Evolutionary conservation across 257 asterid genomes (phyloP), one percentile per base, ranked within the genome.

Genomic region (Solanum sparsipilum): DNA sequence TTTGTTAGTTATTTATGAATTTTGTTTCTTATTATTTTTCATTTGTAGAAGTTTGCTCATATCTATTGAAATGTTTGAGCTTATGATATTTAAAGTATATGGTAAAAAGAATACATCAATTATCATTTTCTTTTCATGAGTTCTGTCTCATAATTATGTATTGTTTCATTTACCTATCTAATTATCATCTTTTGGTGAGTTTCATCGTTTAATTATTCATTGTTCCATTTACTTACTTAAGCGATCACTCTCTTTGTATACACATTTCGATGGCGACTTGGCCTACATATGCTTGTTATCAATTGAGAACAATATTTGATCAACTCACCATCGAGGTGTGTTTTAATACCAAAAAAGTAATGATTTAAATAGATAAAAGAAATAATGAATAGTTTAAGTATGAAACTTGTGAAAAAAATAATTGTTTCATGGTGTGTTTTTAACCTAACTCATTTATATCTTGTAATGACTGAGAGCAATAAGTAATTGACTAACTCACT

Each of bases 341-440:
- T n/a, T n/a, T 63, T 63, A n/a, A 63, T n/a, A 63, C 5, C 0
- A n/a, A 63, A 0, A 2, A 10, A 63, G 15, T 63, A 10, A 63
- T n/a, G 31, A n/a, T n/a, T n/a, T 11, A 63, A 0, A 10, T 63
- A 2, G 16, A 0, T 0, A 63, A n/a, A 63, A 63, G 7, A 7
- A 10, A 63, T 10, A n/a, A n/a, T n/a, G 3, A 63, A n/a, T 63
- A n/a, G 71, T 63, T 63, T 0, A 9, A 21, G 0, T 60, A 2
- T 4, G 7, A 60, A 60, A 60, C 6, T 60, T 1, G 2, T 58
- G 15, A 60, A 60, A 23, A 58, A 60, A 60, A 3, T 23, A 0
- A 9, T 60, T 60, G 1, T 23, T 23, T 60, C 10, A 4, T n/a
- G 15, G 31, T 63, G 16, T 63, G 1, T 11, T 63, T 63, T 10